Evolutionary conservation across 2,329 filamentous ascomycete species (phyloP).

Genomic region (Coleophoma eucalyptorum): DNA sequence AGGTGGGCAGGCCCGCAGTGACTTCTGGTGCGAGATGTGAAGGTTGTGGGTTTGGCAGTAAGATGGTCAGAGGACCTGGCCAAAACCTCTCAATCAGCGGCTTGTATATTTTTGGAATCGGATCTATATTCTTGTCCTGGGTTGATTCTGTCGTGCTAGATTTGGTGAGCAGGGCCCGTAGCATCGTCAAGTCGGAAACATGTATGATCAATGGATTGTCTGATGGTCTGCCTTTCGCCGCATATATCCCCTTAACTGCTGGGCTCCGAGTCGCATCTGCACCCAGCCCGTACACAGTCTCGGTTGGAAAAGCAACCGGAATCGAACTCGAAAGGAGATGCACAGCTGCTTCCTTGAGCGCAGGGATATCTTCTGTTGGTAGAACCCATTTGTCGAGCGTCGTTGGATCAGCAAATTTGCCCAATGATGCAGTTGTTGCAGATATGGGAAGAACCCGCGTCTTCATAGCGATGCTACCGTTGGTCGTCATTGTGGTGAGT

Average conservation of each 20-base stretch:
- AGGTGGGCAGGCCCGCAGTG: constrained; percentile 78
- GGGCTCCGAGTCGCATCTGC: constrained; percentile 85
- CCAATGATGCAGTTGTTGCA: constrained; percentile 8
- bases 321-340: constrained; percentile 22
- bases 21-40: constrained; percentile 84
- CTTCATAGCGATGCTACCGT: constrained; percentile 7
- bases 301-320: constrained; percentile 93
- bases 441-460: constrained; percentile 21
- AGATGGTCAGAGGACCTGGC: constrained; percentile 90
- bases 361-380: constrained; percentile 9
- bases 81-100: constrained; percentile 81
- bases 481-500: constrained; percentile 14
- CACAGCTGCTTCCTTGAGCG: constrained; percentile 22
- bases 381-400: constrained; percentile 24
- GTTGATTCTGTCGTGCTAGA: neutral
- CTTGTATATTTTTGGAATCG: constrained; percentile 49
- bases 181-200: constrained; percentile 63
- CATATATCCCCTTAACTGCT: constrained; percentile 88
- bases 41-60: constrained; percentile 70
- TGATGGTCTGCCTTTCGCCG: constrained; percentile 82
- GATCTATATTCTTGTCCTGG: constrained; percentile 6
- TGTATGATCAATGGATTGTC: constrained; percentile 97
- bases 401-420: constrained; percentile 16
- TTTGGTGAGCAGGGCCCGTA: constrained; percentile 15
- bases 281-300: constrained; percentile 96